Percentiles rank a stretch among this genome's conserved stretches.
Evolutionary conservation across 108 stramenopile genomes (phyloP).

Genomic region (Cylindrotheca closterium): DNA sequence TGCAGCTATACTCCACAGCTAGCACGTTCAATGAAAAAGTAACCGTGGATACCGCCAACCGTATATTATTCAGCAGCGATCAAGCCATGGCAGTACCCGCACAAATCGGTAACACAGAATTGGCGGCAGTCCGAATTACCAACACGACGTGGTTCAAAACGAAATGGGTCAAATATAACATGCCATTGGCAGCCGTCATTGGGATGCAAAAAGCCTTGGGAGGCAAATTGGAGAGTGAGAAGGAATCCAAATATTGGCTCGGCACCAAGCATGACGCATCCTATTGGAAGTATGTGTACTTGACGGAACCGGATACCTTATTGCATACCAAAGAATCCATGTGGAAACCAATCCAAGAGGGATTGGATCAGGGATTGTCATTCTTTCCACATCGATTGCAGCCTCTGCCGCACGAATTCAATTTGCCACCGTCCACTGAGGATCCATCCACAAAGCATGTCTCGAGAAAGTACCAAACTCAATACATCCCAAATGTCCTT

Average conservation of each 20-base stretch:
- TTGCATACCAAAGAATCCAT: not conserved
- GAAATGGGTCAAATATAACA: not conserved
- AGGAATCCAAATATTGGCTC: not conserved
- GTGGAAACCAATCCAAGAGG: not conserved
- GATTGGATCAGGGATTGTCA: conserved; percentile 2
- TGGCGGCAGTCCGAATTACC: not conserved
- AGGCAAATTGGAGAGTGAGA: not conserved
- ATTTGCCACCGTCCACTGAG: conserved; percentile 1
- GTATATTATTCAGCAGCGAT: not conserved
- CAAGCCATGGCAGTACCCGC: not conserved
- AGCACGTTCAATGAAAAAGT: too few species aligned
- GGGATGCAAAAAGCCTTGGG: conserved; percentile 12
- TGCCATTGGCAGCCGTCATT: conserved; percentile 7
- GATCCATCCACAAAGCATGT: not conserved
- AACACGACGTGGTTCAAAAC: not conserved
- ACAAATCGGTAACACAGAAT: not conserved
- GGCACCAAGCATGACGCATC: not conserved
- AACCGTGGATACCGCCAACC: not conserved
- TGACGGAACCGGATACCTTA: conserved; percentile 22
- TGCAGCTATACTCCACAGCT: not conserved
- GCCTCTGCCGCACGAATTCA: conserved; percentile 17
- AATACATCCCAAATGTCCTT: conserved; percentile 1
- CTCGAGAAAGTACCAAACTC: not conserved
- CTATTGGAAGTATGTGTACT: conserved; percentile 16
- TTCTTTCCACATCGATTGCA: conserved; percentile 28